These are phyloP conservation scores for Cladochytrium replicatum DNA, from an alignment of 192 early-diverging fungal genomes.

Conservation along the genomic window DNA sequence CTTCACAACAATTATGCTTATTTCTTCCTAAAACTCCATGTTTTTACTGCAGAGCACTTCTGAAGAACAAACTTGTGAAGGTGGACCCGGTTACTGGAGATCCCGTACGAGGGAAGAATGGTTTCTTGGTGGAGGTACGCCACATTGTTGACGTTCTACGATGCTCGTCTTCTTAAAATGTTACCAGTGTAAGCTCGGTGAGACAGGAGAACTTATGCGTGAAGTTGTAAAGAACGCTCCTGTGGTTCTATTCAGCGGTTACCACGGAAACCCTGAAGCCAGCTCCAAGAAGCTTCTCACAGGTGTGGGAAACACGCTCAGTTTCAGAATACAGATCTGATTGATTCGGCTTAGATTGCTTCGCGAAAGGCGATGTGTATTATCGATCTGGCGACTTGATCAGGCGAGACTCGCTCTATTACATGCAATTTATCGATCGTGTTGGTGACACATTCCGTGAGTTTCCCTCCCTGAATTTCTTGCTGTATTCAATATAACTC, in stretches of 20 bases:
- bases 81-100: conserved; percentile 48
- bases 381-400: conserved; percentile 56
- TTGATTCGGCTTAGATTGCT: too few species aligned
- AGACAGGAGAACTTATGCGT: conserved; percentile 52
- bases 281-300: conserved; percentile 21
- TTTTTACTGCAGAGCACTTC: conserved; percentile 8
- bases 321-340: too few species aligned
- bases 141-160: too few species aligned
- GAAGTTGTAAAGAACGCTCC: conserved; percentile 24
- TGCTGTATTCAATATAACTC: too few species aligned
- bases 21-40: too few species aligned
- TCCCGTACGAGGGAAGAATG: conserved; percentile 36
- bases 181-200: conserved; percentile 24
- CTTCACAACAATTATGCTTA: too few species aligned
- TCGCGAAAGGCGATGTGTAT: conserved; percentile 49
- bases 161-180: too few species aligned
- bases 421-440: conserved; percentile 57
- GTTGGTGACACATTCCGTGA: conserved; percentile 63
- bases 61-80: conserved; percentile 38
- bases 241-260: conserved; percentile 17
- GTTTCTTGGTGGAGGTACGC: conserved; percentile 45
- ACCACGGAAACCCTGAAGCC: conserved; percentile 20
- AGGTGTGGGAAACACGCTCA: too few species aligned
- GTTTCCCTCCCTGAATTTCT: too few species aligned
- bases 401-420: conserved; percentile 34